Base-by-base conservation (phyloP, 306 rosid species). In the Delonix regia region DNA sequence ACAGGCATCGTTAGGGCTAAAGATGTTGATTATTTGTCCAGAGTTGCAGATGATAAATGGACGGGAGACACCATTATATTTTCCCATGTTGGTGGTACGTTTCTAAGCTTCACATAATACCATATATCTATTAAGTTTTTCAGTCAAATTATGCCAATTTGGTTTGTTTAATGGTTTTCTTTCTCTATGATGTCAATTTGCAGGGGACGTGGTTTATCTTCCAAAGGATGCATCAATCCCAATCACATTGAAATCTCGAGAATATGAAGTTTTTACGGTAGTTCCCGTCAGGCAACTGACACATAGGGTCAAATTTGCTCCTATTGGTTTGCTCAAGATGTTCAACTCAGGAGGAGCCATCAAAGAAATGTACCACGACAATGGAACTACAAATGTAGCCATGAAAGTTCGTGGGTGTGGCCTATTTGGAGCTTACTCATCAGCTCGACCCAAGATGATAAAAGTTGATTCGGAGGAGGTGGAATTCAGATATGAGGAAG, bases 261-360 rank as follows among this genome's bases (percentile, higher is more conserved):
- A 92, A 69, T 92, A 89, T 7, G 94, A 95, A 79, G 86, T 95
- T 16, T 92, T 84, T 56, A 95, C 97, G 0, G 76, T 92, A 33
- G 90, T 88, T 65, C 99, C 99, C 0, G 74, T 80, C 34, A 86
- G 75, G 85, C 89, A 86, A 38, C 57, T 91, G 80, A 38, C 25
- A 18, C 73, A 80, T 45, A 89, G 81, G 9, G 73, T 76, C 13
- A 88, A 53, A 61, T 92, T 94, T 73, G 92, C 97, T 56, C 93
- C 98, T 33, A 75, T 94, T 42, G 97, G 98, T 77, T 87, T 92
- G 30, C 63, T 81, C 42, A 88, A 88, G 87, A 95, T 95, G 98
- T 93, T 91, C 83, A 95, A 95, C 56, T 88, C 99, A 18, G 99
- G 99, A 67, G 99, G 99, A 47, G 98, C 99, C 36, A 81, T 95